phyloP scores from a whole-genome alignment of 208 protist genomes.

The Leptomonas seymouri region DNA sequence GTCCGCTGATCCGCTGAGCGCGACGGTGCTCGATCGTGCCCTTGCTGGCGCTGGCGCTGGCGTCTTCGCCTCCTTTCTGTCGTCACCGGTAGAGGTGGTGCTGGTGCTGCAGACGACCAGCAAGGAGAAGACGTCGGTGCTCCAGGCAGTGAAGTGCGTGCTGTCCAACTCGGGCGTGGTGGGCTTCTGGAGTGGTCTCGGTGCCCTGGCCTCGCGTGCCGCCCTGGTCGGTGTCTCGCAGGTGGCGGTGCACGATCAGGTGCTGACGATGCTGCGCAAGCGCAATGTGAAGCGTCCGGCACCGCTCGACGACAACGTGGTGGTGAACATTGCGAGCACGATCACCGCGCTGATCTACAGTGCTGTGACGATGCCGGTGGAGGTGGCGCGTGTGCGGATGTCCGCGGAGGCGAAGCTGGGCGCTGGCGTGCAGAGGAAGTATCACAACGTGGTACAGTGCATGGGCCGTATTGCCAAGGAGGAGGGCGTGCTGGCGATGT shows the following conservation, averaged over 20 bases:
- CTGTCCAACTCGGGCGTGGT: constrained; percentile 53
- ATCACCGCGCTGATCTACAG: constrained; percentile 88
- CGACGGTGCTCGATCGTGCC: constrained; percentile 72
- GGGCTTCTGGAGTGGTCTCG: constrained; percentile 88
- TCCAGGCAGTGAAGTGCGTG: constrained; percentile 45
- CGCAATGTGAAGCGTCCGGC: constrained; percentile 40
- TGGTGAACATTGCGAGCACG: constrained; percentile 80
- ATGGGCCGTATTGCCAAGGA: constrained; percentile 73
- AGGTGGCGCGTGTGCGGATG: constrained; percentile 91
- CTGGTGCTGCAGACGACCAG: constrained; percentile 92
- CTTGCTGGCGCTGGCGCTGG: constrained; percentile 77
- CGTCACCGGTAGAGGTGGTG: constrained; percentile 89
- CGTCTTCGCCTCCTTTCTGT: constrained; percentile 86
- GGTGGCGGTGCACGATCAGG: constrained; percentile 93
- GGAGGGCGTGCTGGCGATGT: constrained; percentile 84
- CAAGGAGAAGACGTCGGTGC: constrained; percentile 58
- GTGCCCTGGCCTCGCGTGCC: constrained; percentile 78
- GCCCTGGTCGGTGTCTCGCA: constrained; percentile 88
- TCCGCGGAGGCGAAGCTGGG: constrained; percentile 75
- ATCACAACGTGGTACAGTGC: constrained; percentile 81
- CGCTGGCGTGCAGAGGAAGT: constrained; percentile 54
- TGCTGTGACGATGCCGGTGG: constrained; percentile 90
- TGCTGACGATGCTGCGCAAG: constrained; percentile 70
- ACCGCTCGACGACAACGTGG: constrained; percentile 65
- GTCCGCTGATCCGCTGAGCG: constrained; percentile 51